These are phyloP conservation scores for Themeda triandra DNA, from an alignment of 176 grass and related monocot species.

Conservation along the genomic window DNA sequence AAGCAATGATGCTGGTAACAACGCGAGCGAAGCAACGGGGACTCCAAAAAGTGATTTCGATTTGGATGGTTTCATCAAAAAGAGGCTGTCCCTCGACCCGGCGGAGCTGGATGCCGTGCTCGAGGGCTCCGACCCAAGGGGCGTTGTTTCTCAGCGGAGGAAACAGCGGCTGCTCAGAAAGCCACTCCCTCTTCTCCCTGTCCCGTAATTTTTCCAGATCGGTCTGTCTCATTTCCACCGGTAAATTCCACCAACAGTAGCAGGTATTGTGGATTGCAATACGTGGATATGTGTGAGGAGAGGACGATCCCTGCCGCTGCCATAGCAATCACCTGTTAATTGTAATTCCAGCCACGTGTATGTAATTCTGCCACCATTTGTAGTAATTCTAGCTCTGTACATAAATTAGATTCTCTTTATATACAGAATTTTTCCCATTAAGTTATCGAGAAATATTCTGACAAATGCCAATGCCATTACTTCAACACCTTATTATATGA, in stretches of 20 bases:
- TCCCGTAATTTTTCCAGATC: constrained; percentile 8
- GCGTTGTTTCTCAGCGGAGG: constrained; percentile 45
- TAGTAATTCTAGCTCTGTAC: constrained; percentile 26
- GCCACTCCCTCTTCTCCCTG: constrained; percentile 40
- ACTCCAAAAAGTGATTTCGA: constrained; percentile 42
- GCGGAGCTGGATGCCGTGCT: constrained; percentile 54
- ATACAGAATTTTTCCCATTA: neutral
- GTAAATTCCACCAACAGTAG: constrained; percentile 11
- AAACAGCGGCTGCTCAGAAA: constrained; percentile 41
- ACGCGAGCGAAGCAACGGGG: neutral
- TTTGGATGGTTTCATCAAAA: constrained; percentile 66
- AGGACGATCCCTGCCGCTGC: neutral
- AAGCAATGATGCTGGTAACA: neutral
- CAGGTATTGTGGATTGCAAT: constrained; percentile 14
- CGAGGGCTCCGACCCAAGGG: constrained; percentile 44
- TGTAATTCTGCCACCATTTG: constrained; percentile 18
- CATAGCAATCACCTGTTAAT: constrained; percentile 10
- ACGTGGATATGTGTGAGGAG: neutral
- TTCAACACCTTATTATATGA: neutral
- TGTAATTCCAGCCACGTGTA: constrained; percentile 11
- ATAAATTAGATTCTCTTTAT: constrained; percentile 8
- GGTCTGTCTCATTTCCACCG: neutral
- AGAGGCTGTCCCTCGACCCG: constrained; percentile 55
- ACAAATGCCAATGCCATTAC: neutral
- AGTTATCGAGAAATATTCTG: neutral